Percentiles rank a stretch among this genome's conserved stretches.
phyloP scores from a whole-genome alignment of 352 stramenopile species.

The Thalassiosira hispida region DNA sequence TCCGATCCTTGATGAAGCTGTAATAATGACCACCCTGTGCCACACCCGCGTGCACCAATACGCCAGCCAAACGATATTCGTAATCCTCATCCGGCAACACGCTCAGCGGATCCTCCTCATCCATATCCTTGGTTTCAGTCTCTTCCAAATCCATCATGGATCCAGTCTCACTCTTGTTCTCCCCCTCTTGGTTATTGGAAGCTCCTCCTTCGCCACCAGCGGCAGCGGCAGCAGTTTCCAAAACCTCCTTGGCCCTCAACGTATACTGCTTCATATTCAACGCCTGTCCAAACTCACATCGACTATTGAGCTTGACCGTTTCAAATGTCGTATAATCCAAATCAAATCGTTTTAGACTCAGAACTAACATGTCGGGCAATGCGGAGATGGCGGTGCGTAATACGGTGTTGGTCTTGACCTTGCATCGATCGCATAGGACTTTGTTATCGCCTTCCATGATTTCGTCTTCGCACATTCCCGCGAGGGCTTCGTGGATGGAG shows the following conservation, averaged over 20 bases:
- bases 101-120: conserved; percentile 56
- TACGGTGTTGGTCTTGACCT: conserved; percentile 96
- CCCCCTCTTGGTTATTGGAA: conserved; percentile 7
- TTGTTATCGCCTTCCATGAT: conserved; percentile 99
- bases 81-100: conserved; percentile 89
- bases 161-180: conserved; percentile 45
- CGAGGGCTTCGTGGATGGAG: conserved; percentile 96
- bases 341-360: conserved; percentile 99
- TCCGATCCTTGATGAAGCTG: conserved; percentile 88
- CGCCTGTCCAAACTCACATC: conserved; percentile 96
- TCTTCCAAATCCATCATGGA: conserved; percentile 50
- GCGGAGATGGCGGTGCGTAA: conserved; percentile 93
- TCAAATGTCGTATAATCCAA: conserved; percentile 99
- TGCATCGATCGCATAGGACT: conserved; percentile 94
- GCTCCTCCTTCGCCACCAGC: conserved; percentile 3
- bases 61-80: conserved; percentile 96
- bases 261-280: conserved; percentile 99
- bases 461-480: conserved; percentile 97
- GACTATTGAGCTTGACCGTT: conserved; percentile 99
- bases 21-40: conserved; percentile 99
- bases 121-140: conserved; percentile 64
- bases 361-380: conserved; percentile 96
- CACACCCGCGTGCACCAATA: conserved; percentile 97
- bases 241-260: conserved; percentile 94
- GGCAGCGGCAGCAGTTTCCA: conserved; percentile 76